Evolutionary conservation across 2,329 filamentous ascomycete genomes (phyloP).

Genomic region (Thelonectria rubi): DNA sequence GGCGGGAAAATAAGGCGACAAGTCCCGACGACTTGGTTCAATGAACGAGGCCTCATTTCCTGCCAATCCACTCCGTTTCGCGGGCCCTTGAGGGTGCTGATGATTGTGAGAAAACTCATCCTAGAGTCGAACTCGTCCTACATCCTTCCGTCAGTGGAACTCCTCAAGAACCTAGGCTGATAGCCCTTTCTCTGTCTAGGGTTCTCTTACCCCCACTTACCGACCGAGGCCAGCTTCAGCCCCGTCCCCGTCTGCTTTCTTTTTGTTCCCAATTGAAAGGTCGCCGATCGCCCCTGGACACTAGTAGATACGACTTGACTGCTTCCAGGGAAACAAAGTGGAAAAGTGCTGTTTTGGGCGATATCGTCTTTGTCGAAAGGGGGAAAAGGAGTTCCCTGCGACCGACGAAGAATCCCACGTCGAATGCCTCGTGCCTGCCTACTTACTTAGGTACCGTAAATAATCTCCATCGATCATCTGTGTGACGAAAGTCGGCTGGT

Average conservation of each 20-base stretch:
- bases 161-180: slow-evolving; percentile 6
- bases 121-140: background rate
- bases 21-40: no score
- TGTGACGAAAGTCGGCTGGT: no score
- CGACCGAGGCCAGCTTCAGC: background rate
- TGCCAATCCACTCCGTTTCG: no score
- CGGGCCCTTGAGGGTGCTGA: no score
- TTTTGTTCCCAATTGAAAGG: slow-evolving; percentile 16
- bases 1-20: no score
- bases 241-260: slow-evolving; percentile 9
- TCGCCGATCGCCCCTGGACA: slow-evolving; percentile 5
- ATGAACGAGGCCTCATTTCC: no score
- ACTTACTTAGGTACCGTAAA: no score
- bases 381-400: background rate
- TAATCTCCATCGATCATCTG: no score
- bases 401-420: background rate
- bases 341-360: background rate
- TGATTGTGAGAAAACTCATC: no score
- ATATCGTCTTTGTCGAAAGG: background rate
- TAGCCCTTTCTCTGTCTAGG: background rate
- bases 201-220: background rate
- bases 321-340: slow-evolving; percentile 3
- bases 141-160: background rate
- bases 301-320: slow-evolving; percentile 7
- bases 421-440: no score